Percentiles rank a stretch among this genome's conserved stretches.
Conservation (phyloP, 2,329 filamentous ascomycete species). For the Beauveria scarabaeidicola region DNA sequence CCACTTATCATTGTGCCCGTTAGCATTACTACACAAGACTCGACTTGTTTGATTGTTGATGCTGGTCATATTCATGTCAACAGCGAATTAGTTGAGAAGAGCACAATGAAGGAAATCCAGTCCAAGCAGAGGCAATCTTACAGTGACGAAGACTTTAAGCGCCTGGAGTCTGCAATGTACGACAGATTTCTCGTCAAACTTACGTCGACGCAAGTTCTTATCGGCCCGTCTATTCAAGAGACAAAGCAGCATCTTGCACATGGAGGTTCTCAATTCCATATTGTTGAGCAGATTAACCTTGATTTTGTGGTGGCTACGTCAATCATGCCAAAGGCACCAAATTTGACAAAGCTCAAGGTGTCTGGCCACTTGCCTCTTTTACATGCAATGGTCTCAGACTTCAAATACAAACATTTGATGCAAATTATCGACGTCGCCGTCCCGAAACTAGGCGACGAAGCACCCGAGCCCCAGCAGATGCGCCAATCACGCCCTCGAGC, state of each 20-base stretch:
- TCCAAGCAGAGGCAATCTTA: slow-evolving; percentile 82
- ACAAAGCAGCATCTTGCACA: slow-evolving; percentile 75
- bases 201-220: slow-evolving; percentile 88
- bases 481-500: slow-evolving; percentile 33
- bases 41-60: slow-evolving; percentile 87
- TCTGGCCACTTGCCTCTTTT: slow-evolving; percentile 88
- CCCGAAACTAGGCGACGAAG: slow-evolving; percentile 59
- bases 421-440: slow-evolving; percentile 91
- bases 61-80: slow-evolving; percentile 92
- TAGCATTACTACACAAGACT: slow-evolving; percentile 72
- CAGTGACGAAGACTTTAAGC: slow-evolving; percentile 79
- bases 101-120: slow-evolving; percentile 83
- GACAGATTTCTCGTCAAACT: slow-evolving; percentile 93
- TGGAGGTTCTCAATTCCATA: slow-evolving; percentile 65
- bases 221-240: slow-evolving; percentile 85
- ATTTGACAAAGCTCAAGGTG: slow-evolving; percentile 83
- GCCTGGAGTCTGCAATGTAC: slow-evolving; percentile 90
- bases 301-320: slow-evolving; percentile 95
- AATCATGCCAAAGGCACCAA: slow-evolving; percentile 91
- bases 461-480: slow-evolving; percentile 20
- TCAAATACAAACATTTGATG: slow-evolving; percentile 97
- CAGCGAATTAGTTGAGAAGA: slow-evolving; percentile 86
- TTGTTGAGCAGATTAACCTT: slow-evolving; percentile 95
- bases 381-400: slow-evolving; percentile 85
- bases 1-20: slow-evolving; percentile 95